Conservation (phyloP, 2,329 filamentous ascomycete species). For the Ustulina deusta region DNA sequence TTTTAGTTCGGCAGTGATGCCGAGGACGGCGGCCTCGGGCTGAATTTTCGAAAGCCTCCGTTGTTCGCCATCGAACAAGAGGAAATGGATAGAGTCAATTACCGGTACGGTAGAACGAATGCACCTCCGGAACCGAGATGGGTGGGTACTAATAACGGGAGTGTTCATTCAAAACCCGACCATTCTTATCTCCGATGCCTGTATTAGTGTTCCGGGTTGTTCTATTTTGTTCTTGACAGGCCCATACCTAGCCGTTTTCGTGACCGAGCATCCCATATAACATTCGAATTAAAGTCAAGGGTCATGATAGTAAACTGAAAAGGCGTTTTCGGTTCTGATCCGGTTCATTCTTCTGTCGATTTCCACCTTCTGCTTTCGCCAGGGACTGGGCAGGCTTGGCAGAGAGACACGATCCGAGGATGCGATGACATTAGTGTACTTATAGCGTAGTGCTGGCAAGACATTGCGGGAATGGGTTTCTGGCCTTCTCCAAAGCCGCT, state of each 20-base stretch:
- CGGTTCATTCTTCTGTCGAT: not conserved
- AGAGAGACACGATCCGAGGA: not conserved
- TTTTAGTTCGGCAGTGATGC: too few relatives aligned
- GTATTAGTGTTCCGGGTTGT: not conserved
- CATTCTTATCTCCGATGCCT: not conserved
- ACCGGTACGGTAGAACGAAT: not conserved
- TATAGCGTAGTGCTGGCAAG: conserved; percentile 1
- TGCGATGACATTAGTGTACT: not conserved
- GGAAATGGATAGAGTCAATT: not conserved
- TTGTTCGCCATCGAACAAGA: not conserved
- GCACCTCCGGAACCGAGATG: not conserved
- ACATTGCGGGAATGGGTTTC: conserved; percentile 1
- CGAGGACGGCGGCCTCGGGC: not conserved
- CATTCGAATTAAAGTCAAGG: conserved; percentile 1
- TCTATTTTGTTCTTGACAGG: conserved; percentile 10
- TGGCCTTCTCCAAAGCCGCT: not conserved
- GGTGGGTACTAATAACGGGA: too few relatives aligned
- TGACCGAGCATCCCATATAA: conserved; percentile 3
- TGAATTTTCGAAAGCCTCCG: not conserved
- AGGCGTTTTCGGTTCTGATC: too few relatives aligned
- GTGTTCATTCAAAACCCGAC: not conserved
- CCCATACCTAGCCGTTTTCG: not conserved
- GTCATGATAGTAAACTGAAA: conserved; percentile 1
- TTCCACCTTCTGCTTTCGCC: conserved; percentile 29
- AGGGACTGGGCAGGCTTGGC: not conserved